Conservation (phyloP, 352 stramenopile genomes). For the Pythium phragmitis region DNA sequence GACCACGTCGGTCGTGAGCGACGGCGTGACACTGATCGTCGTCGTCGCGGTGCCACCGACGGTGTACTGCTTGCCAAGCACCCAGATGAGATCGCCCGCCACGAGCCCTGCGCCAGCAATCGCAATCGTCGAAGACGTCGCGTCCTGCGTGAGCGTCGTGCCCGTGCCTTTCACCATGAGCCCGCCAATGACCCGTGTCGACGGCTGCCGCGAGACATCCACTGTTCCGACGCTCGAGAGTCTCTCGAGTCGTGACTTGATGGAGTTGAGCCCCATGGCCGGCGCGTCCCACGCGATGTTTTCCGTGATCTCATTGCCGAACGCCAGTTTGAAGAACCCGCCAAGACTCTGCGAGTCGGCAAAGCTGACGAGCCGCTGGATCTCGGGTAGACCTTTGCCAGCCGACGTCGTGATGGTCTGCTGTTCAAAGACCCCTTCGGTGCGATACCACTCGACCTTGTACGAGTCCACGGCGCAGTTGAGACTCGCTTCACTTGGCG, state of each 20-base stretch:
- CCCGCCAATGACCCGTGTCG: conserved; percentile 39
- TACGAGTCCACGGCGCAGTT: conserved; percentile 63
- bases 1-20: conserved; percentile 34
- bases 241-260: conserved; percentile 70
- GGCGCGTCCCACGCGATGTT: conserved; percentile 72
- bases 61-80: conserved; percentile 41
- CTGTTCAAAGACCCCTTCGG: conserved; percentile 49
- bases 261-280: conserved; percentile 50
- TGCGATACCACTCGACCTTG: conserved; percentile 75
- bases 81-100: conserved; percentile 45
- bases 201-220: conserved; percentile 45
- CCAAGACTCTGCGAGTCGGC: conserved; percentile 52
- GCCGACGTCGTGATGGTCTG: conserved; percentile 81
- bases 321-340: conserved; percentile 70
- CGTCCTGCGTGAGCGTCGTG: conserved; percentile 32
- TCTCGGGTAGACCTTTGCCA: conserved; percentile 59
- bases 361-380: conserved; percentile 60
- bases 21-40: conserved; percentile 20
- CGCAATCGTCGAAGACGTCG: conserved; percentile 28
- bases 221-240: conserved; percentile 67
- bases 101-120: conserved; percentile 29
- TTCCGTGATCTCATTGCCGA: conserved; percentile 53
- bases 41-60: conserved; percentile 30
- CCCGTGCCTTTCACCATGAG: conserved; percentile 37
- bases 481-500: conserved; percentile 27